phyloP scores from a whole-genome alignment of 2,329 filamentous ascomycete genomes.

The Neophaeococcomyces aloes region DNA sequence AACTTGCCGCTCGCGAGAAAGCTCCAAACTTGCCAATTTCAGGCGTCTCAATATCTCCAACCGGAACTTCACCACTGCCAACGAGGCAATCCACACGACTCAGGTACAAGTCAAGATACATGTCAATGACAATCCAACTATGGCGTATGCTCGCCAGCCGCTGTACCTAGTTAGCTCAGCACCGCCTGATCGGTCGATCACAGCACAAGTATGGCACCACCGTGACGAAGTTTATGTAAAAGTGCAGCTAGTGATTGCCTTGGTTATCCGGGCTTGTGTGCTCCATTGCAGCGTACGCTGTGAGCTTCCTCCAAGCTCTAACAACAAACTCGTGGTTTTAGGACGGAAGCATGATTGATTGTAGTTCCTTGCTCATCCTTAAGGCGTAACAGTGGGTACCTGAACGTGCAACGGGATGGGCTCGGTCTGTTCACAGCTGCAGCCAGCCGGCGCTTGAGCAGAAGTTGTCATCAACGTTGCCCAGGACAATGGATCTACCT shows the following conservation, averaged over 20 bases:
- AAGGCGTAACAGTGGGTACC: constrained; percentile 2
- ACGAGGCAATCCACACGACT: neutral
- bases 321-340: neutral
- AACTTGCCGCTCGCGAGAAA: neutral
- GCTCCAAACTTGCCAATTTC: constrained; percentile 1
- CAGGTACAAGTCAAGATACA: neutral
- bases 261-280: neutral
- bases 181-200: constrained; percentile 6
- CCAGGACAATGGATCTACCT: constrained; percentile 3
- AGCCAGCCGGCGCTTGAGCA: constrained; percentile 5
- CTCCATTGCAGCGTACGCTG: neutral
- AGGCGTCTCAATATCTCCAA: neutral
- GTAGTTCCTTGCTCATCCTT: neutral
- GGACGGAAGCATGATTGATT: neutral
- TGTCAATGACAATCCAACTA: neutral
- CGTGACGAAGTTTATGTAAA: neutral
- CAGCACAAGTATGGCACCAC: neutral
- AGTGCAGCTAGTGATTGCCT: neutral
- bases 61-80: constrained; percentile 2
- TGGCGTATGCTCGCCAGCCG: too few relatives aligned
- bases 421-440: constrained; percentile 3
- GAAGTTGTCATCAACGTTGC: constrained; percentile 4
- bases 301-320: neutral
- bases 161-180: too few relatives aligned
- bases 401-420: neutral